Conservation (phyloP, 306 rosid species). For the Medicago lupulina region DNA sequence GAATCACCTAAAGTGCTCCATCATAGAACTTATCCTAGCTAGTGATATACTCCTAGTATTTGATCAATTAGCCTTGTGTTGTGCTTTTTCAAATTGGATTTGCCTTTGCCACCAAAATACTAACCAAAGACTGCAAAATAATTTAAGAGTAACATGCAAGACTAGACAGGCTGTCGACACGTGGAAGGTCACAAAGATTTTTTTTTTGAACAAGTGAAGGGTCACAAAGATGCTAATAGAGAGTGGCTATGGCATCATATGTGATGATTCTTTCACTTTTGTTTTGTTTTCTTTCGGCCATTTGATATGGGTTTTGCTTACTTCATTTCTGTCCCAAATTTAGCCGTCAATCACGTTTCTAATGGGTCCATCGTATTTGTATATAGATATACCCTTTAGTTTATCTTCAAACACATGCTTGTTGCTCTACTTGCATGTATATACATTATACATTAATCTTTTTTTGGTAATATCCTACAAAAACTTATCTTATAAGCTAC, state of each 20-base stretch:
- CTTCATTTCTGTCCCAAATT: slow-evolving; percentile 39
- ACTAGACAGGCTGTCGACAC: slow-evolving; percentile 45
- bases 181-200: slow-evolving; percentile 46
- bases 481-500: not conserved
- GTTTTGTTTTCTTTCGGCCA: slow-evolving; percentile 10
- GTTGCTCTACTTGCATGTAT: not conserved
- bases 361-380: slow-evolving; percentile 33
- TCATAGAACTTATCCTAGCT: no score
- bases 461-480: not conserved
- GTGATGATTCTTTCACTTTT: slow-evolving; percentile 10
- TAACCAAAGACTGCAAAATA: slow-evolving; percentile 45
- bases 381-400: not conserved
- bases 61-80: not conserved
- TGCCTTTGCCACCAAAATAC: slow-evolving; percentile 41
- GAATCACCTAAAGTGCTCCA: no score
- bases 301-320: slow-evolving; percentile 24
- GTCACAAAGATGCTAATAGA: slow-evolving; percentile 30
- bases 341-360: slow-evolving; percentile 56
- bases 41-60: not conserved
- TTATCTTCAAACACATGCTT: slow-evolving; percentile 11
- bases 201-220: slow-evolving; percentile 47
- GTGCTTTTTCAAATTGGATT: slow-evolving; percentile 35
- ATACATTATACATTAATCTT: not conserved
- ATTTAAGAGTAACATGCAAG: slow-evolving; percentile 43
- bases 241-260: slow-evolving; percentile 9